Evolutionary conservation across 768 basidiomycete species (phyloP).

Genomic region (Trichaptum fuscoviolaceum): DNA sequence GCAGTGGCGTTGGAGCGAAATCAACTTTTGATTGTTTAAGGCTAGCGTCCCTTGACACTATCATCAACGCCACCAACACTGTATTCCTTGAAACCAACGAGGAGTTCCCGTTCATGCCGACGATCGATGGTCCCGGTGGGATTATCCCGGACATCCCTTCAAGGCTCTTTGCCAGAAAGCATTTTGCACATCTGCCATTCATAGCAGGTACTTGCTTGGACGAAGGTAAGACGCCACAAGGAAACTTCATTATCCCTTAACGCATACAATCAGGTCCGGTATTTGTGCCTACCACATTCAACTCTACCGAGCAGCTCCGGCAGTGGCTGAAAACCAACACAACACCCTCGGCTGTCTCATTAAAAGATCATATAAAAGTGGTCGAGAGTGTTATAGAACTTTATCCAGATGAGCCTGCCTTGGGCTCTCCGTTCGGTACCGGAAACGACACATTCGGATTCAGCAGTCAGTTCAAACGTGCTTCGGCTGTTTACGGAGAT

Average conservation of each 20-base stretch:
- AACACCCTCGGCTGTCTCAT: conserved; percentile 26
- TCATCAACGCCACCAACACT: conserved; percentile 15
- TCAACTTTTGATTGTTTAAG: conserved; percentile 32
- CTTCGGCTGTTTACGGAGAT: conserved; percentile 31
- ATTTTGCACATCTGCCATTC: conserved; percentile 36
- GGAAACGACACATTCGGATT: conserved; percentile 41
- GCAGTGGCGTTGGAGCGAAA: conserved; percentile 24
- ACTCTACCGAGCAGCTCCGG: conserved; percentile 23
- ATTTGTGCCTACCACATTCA: conserved; percentile 25
- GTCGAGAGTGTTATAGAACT: conserved; percentile 27
- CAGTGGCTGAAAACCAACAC: conserved; percentile 21
- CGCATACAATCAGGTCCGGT: conserved; percentile 25
- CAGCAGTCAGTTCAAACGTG: conserved; percentile 33
- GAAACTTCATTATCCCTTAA: not conserved
- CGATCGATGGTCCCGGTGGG: conserved; percentile 37
- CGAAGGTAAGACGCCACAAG: conserved; percentile 30
- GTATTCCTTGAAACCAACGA: conserved; percentile 20
- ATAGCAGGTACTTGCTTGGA: conserved; percentile 41
- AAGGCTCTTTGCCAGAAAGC: conserved; percentile 23
- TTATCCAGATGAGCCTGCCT: conserved; percentile 37
- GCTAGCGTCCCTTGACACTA: conserved; percentile 14
- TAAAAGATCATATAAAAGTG: conserved; percentile 17
- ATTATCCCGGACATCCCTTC: conserved; percentile 36
- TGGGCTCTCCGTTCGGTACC: conserved; percentile 42
- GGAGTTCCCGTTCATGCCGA: conserved; percentile 31